phyloP scores from a whole-genome alignment of 1,284 basidiomycete species.

The Puccinia horiana region DNA sequence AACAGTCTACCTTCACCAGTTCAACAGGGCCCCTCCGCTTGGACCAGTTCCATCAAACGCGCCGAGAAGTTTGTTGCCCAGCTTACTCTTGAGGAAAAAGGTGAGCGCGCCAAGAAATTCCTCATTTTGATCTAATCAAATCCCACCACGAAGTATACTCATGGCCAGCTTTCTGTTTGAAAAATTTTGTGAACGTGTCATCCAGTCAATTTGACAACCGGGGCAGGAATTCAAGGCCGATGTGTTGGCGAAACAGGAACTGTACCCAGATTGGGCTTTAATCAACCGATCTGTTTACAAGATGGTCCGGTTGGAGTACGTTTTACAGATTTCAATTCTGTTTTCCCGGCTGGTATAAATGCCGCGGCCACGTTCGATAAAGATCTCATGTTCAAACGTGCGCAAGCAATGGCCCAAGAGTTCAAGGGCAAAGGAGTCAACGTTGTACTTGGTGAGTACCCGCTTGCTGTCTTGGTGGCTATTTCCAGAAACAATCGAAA shows the following conservation, averaged over 20 bases:
- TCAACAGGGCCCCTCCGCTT: slow-evolving; percentile 29
- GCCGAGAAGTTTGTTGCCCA: slow-evolving; percentile 45
- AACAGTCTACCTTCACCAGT: slow-evolving; percentile 30
- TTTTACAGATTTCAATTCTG: slow-evolving; percentile 54
- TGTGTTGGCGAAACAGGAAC: slow-evolving; percentile 43
- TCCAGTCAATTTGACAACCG: slow-evolving; percentile 47
- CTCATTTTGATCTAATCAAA: too few species aligned
- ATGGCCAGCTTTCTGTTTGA: neutral
- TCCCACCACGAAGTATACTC: too few species aligned
- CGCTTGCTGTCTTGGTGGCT: slow-evolving; percentile 47
- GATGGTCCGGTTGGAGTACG: slow-evolving; percentile 57
- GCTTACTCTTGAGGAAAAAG: slow-evolving; percentile 47
- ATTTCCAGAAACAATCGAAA: neutral
- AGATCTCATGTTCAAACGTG: slow-evolving; percentile 55
- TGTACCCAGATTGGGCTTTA: slow-evolving; percentile 54
- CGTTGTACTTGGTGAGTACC: slow-evolving; percentile 55
- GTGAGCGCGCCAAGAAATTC: neutral
- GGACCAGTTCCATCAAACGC: slow-evolving; percentile 19
- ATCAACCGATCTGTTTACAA: slow-evolving; percentile 55
- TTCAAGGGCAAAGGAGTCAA: slow-evolving; percentile 57
- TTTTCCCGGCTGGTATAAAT: slow-evolving; percentile 57
- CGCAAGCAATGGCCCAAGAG: slow-evolving; percentile 55
- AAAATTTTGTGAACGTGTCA: neutral
- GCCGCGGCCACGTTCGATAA: slow-evolving; percentile 56
- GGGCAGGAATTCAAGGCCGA: slow-evolving; percentile 25